Evolutionary conservation across 768 basidiomycete species (phyloP), one percentile per base, ranked within the genome.

Genomic region (Xerocomellus dryophilus): DNA sequence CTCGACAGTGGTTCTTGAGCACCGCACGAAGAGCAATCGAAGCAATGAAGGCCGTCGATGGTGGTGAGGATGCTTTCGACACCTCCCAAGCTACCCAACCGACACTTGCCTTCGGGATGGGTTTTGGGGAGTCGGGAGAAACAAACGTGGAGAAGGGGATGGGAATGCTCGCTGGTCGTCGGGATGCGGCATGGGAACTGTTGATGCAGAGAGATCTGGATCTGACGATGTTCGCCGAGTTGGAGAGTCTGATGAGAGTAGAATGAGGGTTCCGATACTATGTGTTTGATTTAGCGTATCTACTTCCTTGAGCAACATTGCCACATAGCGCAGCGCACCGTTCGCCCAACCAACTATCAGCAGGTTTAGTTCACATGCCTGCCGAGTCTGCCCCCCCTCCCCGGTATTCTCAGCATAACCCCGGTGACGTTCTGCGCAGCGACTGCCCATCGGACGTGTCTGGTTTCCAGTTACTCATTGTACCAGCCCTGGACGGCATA

Each of bases 101-200:
- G 5, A 80, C 81, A 4, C 76, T 93, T 47, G 77, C 86, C 5
- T 93, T 91, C 66, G 90, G 90, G n/a, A 88, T 93, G 80, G 90
- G 88, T 14, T 91, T 86, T 62, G 82, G 86, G 2, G 91, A 91
- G 65, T 78, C 81, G 40, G 83, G 81, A 8, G 87, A 90, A 60
- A 79, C 69, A 17, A 75, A 75, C 10, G 72, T 78, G 43, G 89
- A 93, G 67, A 83, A 77, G 56, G 91, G 91, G 7, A 85, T 82
- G 18, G 90, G 90, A 3, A 69, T 93, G 50, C 74, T 91, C 31
- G 88, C 84, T 49, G 85, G 85, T 8, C 79, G 86, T 65, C 82
- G 85, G 56, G 88, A 86, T 49, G 75, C 84, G 29, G 77, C 84
- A 36, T 86, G 85, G 84, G 82, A 85, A 27, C 69, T 91, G 61